phyloP scores from a whole-genome alignment of 805 yeast genomes.

The Ogataea siamensis region DNA sequence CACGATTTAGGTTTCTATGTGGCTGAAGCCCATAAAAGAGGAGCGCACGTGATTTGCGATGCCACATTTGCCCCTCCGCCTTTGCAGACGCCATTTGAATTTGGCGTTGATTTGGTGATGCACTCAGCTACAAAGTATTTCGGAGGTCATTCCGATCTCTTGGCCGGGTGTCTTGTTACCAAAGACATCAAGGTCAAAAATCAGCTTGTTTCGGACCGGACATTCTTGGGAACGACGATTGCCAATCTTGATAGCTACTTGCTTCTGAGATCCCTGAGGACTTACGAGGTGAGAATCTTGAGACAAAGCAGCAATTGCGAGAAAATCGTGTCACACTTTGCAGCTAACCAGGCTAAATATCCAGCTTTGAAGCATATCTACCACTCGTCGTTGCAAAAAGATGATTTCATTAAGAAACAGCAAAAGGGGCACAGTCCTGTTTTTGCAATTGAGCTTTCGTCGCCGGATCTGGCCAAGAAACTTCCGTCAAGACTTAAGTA shows the following conservation, averaged over 20 bases:
- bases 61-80: conserved; percentile 96
- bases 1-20: conserved; percentile 64
- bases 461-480: conserved; percentile 52
- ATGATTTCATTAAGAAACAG: conserved; percentile 63
- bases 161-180: conserved; percentile 79
- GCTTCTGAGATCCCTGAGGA: conserved; percentile 74
- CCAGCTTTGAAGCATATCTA: conserved; percentile 50
- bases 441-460: conserved; percentile 58
- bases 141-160: conserved; percentile 92
- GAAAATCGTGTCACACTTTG: conserved; percentile 56
- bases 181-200: conserved; percentile 48
- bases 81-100: conserved; percentile 71
- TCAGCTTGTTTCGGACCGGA: conserved; percentile 58
- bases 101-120: conserved; percentile 85
- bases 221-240: conserved; percentile 73
- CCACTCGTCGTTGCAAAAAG: conserved; percentile 79
- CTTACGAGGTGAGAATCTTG: conserved; percentile 68
- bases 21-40: conserved; percentile 68
- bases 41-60: conserved; percentile 73
- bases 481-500: conserved; percentile 65
- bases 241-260: conserved; percentile 76
- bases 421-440: conserved; percentile 69
- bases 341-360: conserved; percentile 46
- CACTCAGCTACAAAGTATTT: conserved; percentile 93
- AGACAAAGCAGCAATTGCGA: conserved; percentile 65